Base-by-base conservation (phyloP, 1,284 basidiomycete genomes). In the Apiotrichum veenhuisii region DNA sequence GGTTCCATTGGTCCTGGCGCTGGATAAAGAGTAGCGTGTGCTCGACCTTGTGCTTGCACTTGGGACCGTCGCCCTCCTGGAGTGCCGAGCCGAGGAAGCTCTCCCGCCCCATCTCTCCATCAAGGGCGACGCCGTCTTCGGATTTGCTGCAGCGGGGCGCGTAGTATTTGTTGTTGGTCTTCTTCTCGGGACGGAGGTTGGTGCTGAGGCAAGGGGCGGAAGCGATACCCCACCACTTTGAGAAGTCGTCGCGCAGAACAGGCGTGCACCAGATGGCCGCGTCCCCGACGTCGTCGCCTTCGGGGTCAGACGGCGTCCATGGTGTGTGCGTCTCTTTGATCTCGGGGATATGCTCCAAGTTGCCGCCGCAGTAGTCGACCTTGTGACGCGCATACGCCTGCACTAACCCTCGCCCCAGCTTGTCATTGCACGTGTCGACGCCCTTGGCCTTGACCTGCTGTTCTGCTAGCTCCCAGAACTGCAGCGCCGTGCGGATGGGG, bases 1-100 rank as follows among this genome's bases (percentile, higher is more conserved):
- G 72, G 57, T 72, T 72, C 71, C 71, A 73, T 34, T 66, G 62
- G 60, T 73, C 71, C 52, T 72, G 72, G 25, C 74, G 48, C 1
- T 64, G 64, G 22, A 74, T 64, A 10, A 74, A 47, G n/a, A 76
- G 15, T 7, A 70, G 30, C 2, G 71, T 72, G 17, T 64, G 58
- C n/a, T 68, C 64, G 1, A 73, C 52, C 14, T 51, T 33, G 46
- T 64, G 62, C 23, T 55, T 54, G 51, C 44, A 52, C 8, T 59
- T 56, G 9, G 38, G 44, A 2, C 66, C 59, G 7, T 42, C 26
- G 10, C 54, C 30, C 14, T 59, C 52, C 12, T 58, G 42, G 7
- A 64, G 36, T 23, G 64, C 58, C 1, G 38, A 36, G 18, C 73
- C 72, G 17, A 73, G 43, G 47, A 75, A 75, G 20, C 51, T 44